These are phyloP conservation scores for Cordyceps cateniannulata DNA, from an alignment of 2,329 filamentous ascomycete species.

Conservation along the genomic window DNA sequence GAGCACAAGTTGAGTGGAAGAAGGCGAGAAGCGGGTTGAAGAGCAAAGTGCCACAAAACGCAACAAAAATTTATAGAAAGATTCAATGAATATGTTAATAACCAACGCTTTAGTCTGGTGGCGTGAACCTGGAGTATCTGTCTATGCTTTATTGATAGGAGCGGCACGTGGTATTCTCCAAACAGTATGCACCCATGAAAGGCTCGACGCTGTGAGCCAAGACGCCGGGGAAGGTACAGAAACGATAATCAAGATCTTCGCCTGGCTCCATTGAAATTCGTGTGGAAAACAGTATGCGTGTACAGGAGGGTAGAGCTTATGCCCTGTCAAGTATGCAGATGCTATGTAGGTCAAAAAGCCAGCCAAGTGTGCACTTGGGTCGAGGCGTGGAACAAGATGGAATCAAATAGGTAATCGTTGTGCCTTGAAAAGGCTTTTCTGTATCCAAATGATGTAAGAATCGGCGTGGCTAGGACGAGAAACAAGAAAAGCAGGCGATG, in stretches of 20 bases:
- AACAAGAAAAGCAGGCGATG: background rate
- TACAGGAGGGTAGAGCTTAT: background rate
- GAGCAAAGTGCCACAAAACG: constrained; percentile 2
- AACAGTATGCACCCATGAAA: no score
- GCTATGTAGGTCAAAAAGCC: background rate
- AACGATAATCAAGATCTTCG: no score
- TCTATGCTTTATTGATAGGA: no score
- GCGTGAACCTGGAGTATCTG: background rate
- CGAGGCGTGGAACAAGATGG: background rate
- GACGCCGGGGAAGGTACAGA: no score
- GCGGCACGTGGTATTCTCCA: no score
- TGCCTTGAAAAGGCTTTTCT: background rate
- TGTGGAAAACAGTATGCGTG: background rate
- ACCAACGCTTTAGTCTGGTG: background rate
- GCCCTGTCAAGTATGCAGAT: background rate
- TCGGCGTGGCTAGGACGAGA: background rate
- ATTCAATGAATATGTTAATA: constrained; percentile 10
- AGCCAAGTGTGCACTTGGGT: no score
- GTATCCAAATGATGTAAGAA: background rate
- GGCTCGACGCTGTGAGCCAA: no score
- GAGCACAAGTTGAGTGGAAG: background rate
- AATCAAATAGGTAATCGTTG: background rate
- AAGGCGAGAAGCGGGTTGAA: background rate
- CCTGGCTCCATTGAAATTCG: background rate
- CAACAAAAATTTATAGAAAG: background rate